Base-by-base conservation (phyloP, 2,329 filamentous ascomycete genomes). In the Colletotrichum liaoningense region DNA sequence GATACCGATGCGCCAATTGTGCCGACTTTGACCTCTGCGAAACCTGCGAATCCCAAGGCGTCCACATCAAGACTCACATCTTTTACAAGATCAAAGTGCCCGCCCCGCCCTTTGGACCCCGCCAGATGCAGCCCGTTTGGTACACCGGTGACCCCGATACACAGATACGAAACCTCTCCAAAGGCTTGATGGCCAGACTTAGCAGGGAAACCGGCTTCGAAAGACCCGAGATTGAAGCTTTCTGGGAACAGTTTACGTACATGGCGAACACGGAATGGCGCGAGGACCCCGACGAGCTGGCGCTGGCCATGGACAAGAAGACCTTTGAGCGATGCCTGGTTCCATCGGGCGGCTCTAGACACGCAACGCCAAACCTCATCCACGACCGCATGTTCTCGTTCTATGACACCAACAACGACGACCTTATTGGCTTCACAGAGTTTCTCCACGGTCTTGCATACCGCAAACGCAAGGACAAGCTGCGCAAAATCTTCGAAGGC, bases 361-460 rank as follows among this genome's bases (percentile, higher is more conserved):
- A 95, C 68, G 91, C 93, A 12, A 89, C 93, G 0, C 94, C 96
- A 1, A 98, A 97, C 80, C 89, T 98, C 16, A 94, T 99, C 72
- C 97, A 97, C 79, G 96, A 99, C 81, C 93, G 97, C 77, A 97
- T 98, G 90, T 99, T 98, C 83, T 91, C 94, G 63, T 98, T 98
- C 81, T 99, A 98, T 81, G 97, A 99, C 82, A 94, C 92, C 38
- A 96, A 98, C 81, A 89, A 91, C 55, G 95, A 99, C 80, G 94
- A 93, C 26, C 86, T 97, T 8, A 98, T 99, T 78, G 94, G 94
- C 8, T 98, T 99, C 77, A 89, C 94, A 62, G 97, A 99, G 80
- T 99, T 98, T 79, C 85, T 98, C 28, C 91, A 93, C 70, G 97
- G 95, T 1, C 86, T 98, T 60, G 92, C 95, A 5, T 93, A 91